These are phyloP conservation scores for Mycena venus DNA, from an alignment of 768 basidiomycete species.

Conservation along the genomic window DNA sequence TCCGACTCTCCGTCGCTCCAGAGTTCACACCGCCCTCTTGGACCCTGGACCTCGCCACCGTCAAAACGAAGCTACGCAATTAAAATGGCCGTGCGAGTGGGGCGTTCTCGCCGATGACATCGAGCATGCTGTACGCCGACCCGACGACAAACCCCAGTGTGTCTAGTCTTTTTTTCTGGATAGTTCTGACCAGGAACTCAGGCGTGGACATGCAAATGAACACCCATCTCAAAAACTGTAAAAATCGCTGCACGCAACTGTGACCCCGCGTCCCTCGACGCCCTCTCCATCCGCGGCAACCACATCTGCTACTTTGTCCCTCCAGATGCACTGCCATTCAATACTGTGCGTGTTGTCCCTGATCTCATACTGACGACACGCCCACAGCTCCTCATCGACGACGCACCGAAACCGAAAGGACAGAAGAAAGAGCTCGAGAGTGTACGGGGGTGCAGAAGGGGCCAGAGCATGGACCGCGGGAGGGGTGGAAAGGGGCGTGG, in stretches of 20 bases:
- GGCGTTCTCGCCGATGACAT: no score
- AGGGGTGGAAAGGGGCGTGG: no score
- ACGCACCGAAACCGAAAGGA: slow-evolving; percentile 96
- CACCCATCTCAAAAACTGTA: no score
- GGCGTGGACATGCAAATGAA: no score
- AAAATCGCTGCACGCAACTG: slow-evolving; percentile 92
- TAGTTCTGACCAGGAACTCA: no score
- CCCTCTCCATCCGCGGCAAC: slow-evolving; percentile 95
- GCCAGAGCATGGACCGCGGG: slow-evolving; percentile 60
- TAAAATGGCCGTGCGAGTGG: no score
- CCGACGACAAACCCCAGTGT: slow-evolving; percentile 75
- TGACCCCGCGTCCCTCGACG: slow-evolving; percentile 88
- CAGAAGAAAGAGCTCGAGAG: no score
- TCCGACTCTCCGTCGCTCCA: no score
- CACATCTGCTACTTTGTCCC: slow-evolving; percentile 97
- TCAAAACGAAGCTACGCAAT: no score
- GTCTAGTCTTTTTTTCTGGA: slow-evolving; percentile 47
- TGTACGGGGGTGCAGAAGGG: slow-evolving; percentile 71
- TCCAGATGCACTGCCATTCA: slow-evolving; percentile 96
- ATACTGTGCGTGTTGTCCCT: no score
- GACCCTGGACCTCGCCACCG: no score
- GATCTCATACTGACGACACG: not conserved
- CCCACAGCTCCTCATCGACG: slow-evolving; percentile 85
- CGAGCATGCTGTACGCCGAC: slow-evolving; percentile 76
- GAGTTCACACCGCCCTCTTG: no score